Evolutionary conservation across 2,329 filamentous ascomycete genomes (phyloP).

Genomic region (Alternaria sp.): DNA sequence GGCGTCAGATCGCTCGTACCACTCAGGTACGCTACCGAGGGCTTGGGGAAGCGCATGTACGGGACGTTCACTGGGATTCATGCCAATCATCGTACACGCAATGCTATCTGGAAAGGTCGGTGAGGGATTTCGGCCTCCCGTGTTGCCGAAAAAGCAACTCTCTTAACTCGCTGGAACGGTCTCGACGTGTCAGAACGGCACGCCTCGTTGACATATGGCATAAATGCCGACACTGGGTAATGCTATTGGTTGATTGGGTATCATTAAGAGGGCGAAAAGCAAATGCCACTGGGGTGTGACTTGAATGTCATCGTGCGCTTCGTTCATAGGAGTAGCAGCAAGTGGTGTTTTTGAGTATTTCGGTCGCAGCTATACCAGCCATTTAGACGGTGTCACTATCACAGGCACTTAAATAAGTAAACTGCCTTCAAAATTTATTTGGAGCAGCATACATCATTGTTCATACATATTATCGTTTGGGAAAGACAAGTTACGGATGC

Average conservation of each 20-base stretch:
- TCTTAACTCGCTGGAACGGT: neutral
- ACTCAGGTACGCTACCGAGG: neutral
- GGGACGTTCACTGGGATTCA: neutral
- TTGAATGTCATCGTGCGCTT: neutral
- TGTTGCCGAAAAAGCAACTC: constrained; percentile 4
- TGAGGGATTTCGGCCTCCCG: neutral
- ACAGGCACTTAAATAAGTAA: neutral
- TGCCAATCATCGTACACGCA: neutral
- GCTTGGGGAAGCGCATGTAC: neutral
- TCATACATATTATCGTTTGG: neutral
- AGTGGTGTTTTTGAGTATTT: neutral
- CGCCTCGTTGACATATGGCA: neutral
- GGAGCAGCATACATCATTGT: neutral
- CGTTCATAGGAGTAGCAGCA: neutral
- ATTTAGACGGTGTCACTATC: neutral
- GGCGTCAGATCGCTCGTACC: neutral
- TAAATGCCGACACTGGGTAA: neutral
- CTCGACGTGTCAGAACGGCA: neutral
- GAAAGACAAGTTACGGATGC: neutral
- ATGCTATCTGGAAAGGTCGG: neutral
- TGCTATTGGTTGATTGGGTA: neutral
- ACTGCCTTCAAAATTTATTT: neutral
- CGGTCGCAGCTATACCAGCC: neutral
- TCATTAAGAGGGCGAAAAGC: neutral
- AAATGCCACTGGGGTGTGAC: neutral